Base-by-base conservation (phyloP, 2,329 filamentous ascomycete genomes). In the Chalaropsis thielavioides region DNA sequence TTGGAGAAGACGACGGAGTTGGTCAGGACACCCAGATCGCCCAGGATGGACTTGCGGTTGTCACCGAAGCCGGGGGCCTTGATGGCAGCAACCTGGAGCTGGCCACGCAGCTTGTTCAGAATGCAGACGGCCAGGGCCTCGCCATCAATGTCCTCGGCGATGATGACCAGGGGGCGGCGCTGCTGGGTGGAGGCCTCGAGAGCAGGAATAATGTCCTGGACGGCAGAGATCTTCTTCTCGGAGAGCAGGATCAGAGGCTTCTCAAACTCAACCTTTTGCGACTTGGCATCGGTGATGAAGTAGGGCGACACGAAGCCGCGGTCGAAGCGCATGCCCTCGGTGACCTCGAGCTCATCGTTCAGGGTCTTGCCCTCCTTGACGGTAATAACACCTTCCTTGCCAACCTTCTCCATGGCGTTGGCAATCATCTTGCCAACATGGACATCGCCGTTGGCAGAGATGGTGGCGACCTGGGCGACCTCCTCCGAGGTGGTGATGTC, bases 361-460 rank as follows among this genome's bases (percentile, higher is more conserved):
- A 95, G 87, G 68, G 94, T 97, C 88, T 97, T 99, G 76, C 94
- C 94, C 83, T 99, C 94, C 88, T 99, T 99, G 74, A 97, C 92
- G 67, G 94, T 99, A 77, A 99, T 99, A 74, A 99, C 94, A 82
- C 94, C 94, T 82, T 99, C 94, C 85, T 99, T 99, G 78, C 94
- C 94, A 69, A 99, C 94, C 84, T 95, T 96, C 84, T 99, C 94
- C 94, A 99, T 99, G 71, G 94, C 94, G 75, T 86, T 96, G 75
- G 94, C 92, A 76, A 99, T 94, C 75, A 99, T 85, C 79, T 90
- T 87, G 72, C 94, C 94, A 73, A 99, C 90, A 79, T 96, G 92
- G 67, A 85, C 85, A 75, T 99, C 94, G 71, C 94, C 94, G 79
- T 99, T 99, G 76, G 94, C 94, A 71, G 87, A 92, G 80, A 99